Evolutionary conservation across 176 grass and related monocot species (phyloP).

Genomic region (Eremochloa ophiuroides): DNA sequence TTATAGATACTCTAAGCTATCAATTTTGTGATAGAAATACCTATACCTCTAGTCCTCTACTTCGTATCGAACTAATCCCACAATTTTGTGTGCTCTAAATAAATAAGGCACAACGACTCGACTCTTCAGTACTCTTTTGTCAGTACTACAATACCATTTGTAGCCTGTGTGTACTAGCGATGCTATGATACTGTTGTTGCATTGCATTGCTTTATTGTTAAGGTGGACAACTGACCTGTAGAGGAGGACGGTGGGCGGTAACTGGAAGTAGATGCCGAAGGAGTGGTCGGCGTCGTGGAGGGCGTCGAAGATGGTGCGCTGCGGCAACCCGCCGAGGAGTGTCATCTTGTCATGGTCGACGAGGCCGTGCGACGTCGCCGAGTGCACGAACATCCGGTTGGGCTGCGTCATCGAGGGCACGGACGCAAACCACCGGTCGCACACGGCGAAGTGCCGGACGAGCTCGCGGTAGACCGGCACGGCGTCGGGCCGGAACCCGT

Average conservation of each 20-base stretch:
- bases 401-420: constrained; percentile 73
- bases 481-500: constrained; percentile 55
- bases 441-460: constrained; percentile 54
- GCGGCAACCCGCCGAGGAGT: constrained; percentile 46
- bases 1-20: no score
- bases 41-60: background rate
- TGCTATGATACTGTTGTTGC: no score
- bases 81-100: background rate
- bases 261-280: constrained; percentile 81
- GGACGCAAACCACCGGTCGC: constrained; percentile 66
- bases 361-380: constrained; percentile 52
- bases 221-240: constrained; percentile 31
- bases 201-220: no score
- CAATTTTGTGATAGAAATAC: no score
- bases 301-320: constrained; percentile 72
- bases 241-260: constrained; percentile 50
- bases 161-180: background rate
- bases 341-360: constrained; percentile 43
- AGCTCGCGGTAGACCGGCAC: constrained; percentile 70
- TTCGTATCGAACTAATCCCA: background rate
- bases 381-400: constrained; percentile 69
- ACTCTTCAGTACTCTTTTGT: background rate
- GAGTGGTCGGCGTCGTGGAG: constrained; percentile 52
- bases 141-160: no score
- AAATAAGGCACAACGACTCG: background rate